Evolutionary conservation across 192 early-diverging fungal genomes (phyloP), one percentile per base, ranked within the genome.

Genomic region (Backusella australiensis): DNA sequence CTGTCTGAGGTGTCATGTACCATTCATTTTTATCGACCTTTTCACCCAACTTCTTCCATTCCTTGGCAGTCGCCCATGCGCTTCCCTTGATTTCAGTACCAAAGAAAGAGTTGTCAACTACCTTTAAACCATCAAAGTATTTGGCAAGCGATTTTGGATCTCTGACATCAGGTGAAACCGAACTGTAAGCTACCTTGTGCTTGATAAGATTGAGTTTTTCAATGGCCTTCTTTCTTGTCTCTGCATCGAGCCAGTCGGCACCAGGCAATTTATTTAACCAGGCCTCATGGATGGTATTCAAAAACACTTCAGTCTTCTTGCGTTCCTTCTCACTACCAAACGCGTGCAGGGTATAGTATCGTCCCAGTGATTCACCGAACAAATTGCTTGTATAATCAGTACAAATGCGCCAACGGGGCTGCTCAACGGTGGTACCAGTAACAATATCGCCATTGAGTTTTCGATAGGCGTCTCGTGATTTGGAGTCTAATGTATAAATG

Each of bases 171-270:
- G 85, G 85, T 0, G 91, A 83, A 71, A 87, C 84, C 26, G 84
- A 80, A 6, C 88, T 90, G 67, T 89, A 93, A 6, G 89, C 93
- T 68, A 93, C 84, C 77, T 91, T 88, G 70, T 87, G 80, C 23
- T 84, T 72, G 49, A 93, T 86, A 26, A 83, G 72, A 74, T 87
- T 81, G 0, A 92, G 34, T 68, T 76, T 63, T 63, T 81, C 69
- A 12, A 84, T 73, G 3, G 87, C 87, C 4, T 67, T 75, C 12
- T 77, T 29, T 19, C 74, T 75, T 3, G 87, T 89, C 2, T 67
- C 63, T 29, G 72, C 32, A 73, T 89, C 87, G 15, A 89, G 72
- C 87, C 87, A 89, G 5, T 79, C 66, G 2, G 86, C 69, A 19
- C 72, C 35, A 63, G 80, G 77, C 17, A 89, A 71, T 0, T 59